A percentile compares a stretch with the other conserved stretches of the same genome.
These are phyloP conservation scores for Sporisorium iseilematis-ciliati DNA, from an alignment of 1,284 basidiomycete genomes.

Conservation along the genomic window DNA sequence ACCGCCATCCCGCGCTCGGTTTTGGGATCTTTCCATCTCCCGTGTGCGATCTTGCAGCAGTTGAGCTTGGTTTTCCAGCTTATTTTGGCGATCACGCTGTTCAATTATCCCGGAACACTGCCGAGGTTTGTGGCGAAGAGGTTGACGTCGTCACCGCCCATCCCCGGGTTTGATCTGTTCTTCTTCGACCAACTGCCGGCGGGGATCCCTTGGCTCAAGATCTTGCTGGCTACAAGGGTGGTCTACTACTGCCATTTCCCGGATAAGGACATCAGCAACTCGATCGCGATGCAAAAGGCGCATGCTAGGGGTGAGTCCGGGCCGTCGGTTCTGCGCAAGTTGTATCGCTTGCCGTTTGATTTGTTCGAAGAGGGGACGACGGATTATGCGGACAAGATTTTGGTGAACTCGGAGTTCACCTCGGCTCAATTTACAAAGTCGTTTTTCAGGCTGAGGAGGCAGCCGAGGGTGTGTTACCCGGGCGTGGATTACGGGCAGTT, in stretches of 20 bases:
- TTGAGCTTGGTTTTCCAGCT: conserved; percentile 76
- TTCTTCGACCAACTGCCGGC: conserved; percentile 95
- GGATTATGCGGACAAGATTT: conserved; percentile 86
- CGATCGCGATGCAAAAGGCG: conserved; percentile 64
- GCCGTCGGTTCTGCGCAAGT: conserved; percentile 29
- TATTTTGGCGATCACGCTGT: conserved; percentile 50
- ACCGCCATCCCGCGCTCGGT: conserved; percentile 82
- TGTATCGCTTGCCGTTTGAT: conserved; percentile 89
- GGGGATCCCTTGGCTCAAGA: conserved; percentile 84
- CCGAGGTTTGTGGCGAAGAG: conserved; percentile 53
- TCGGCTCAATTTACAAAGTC: conserved; percentile 76
- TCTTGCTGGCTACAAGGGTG: conserved; percentile 79
- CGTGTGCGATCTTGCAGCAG: conserved; percentile 89
- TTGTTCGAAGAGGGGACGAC: conserved; percentile 90
- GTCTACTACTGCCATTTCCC: conserved; percentile 99
- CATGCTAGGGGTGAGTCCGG: conserved; percentile 67
- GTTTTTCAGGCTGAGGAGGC: conserved; percentile 78
- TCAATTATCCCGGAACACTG: conserved; percentile 69
- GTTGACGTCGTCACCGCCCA: conserved; percentile 67
- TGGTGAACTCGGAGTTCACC: conserved; percentile 94
- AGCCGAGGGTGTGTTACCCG: conserved; percentile 86
- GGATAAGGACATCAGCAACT: conserved; percentile 77
- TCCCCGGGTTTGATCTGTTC: conserved; percentile 78
- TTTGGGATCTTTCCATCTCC: conserved; percentile 82
- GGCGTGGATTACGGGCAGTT: conserved; percentile 75